Base-by-base conservation (phyloP, 257 asterid genomes). In the Nicotiana obtusifolia region DNA sequence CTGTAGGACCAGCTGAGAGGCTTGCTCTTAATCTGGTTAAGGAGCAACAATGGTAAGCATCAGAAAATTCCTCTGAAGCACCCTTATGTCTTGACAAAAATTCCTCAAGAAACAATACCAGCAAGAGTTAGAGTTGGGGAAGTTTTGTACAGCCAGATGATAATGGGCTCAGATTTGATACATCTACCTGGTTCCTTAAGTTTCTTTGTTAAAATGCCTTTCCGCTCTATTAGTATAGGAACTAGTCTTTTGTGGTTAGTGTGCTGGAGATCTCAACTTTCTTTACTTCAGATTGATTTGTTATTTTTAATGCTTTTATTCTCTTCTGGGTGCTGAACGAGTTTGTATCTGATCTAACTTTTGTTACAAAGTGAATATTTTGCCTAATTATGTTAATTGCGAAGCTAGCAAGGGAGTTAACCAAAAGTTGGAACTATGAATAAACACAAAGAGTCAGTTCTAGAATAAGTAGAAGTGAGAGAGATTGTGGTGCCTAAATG, bases 21-120 rank as follows among this genome's bases (percentile, higher is more conserved):
- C 94, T 90, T 52, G 91, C 93, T 83, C 92, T 90, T 76, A 86
- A 88, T 87, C 88, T 96, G 64, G 97, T 94, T 56, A 90, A 84
- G 85, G 99, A 96, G 49, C 98, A 94, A 87, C 97, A 94, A 37
- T 90, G 99, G 99, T 96, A 89, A 85, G 44, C 3, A 0, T 24
- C 79, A 49, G 62, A 75, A 71, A 67, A 81, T 49, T 64, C 5
- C 15, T 64, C 13, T 24, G n/a, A 1, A 10, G 35, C 68, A 62
- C 67, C 8, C 33, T 22, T 52, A 26, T 28, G 15, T 62, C 69
- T 28, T 64, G 69, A 28, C 41, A 28, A n/a, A 5, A 41, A 41
- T 41, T 17, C n/a, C 41, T 64, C n/a, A 64, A 64, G 37, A 4
- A 64, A 26, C 8, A 64, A 26, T 16, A 64, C 6, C 30, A 64